Conservation (phyloP, 1,139 yeast species). For the Yamadazyma blattariae region DNA sequence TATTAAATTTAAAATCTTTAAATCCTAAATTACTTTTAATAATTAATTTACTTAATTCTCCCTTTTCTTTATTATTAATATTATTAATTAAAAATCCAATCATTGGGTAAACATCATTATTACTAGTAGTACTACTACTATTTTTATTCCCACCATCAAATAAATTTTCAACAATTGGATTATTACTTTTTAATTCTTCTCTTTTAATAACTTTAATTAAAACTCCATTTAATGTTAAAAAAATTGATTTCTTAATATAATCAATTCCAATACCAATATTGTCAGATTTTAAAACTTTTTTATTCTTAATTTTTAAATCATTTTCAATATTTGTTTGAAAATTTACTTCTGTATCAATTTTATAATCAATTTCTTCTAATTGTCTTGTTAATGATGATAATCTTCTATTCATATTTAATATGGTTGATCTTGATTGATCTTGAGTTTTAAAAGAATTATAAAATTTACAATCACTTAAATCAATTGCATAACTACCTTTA, state of each 20-base stretch:
- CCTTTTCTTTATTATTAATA: constrained; percentile 4
- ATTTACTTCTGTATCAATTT: constrained; percentile 36
- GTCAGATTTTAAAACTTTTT: constrained; percentile 41
- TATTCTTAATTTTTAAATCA: constrained; percentile 5
- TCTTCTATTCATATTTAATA: constrained; percentile 38
- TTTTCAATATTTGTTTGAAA: constrained; percentile 22
- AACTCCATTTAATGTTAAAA: constrained; percentile 82
- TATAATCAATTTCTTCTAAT: constrained; percentile 23
- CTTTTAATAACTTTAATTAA: constrained; percentile 30
- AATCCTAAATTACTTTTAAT: constrained; percentile 74
- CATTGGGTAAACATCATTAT: constrained; percentile 34
- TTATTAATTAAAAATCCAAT: constrained; percentile 40
- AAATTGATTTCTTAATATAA: constrained; percentile 59
- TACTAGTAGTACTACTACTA: constrained; percentile 13
- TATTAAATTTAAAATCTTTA: constrained; percentile 65
- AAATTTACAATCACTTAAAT: constrained; percentile 40
- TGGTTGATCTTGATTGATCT: constrained; percentile 29
- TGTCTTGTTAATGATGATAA: constrained; percentile 33
- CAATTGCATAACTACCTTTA: constrained; percentile 42
- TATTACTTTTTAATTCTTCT: constrained; percentile 28
- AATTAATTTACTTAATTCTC: constrained; percentile 12
- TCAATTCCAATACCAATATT: constrained; percentile 84
- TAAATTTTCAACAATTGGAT: constrained; percentile 25
- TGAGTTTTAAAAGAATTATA: constrained; percentile 35
- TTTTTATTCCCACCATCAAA: too few relatives aligned